Evolutionary conservation across 2,329 filamentous ascomycete genomes (phyloP), one percentile per base, ranked within the genome.

Genomic region (Colletotrichum scovillei): DNA sequence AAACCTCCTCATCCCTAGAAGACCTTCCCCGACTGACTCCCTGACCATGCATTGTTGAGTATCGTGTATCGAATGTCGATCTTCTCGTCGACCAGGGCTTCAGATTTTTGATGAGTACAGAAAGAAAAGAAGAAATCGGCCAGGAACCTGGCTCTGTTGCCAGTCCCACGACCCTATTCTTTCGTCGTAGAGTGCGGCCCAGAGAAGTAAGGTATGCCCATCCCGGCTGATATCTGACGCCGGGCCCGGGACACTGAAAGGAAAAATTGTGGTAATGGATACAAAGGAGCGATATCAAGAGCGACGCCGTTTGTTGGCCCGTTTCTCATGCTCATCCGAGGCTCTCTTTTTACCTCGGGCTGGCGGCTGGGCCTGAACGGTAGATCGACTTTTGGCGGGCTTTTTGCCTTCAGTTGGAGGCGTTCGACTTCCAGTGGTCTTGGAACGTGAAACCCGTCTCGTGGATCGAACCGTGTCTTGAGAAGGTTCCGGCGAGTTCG

Each of bases 1-100:
- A 72, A 59, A 26, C 52, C 64, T 52, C 63, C 65, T 35, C 52
- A 35, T 63, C 35, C 57, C 26, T 62, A 59, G 58, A 73, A 52
- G 59, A 59, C 65, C 72, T 58, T 49, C 26, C 67, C 67, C 46
- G 38, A 58, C 72, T 30, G 63, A 74, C 67, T 72, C 72, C 72
- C 63, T 30, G 63, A 72, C 26, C 68, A 74, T 74, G 72, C 72
- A 72, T 72, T 72, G 57, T 66, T 67, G 52, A 62, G 35, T 62
- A 16, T 62, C 42, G 67, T 70, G 30, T 67, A 67, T 62, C 65
- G 38, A 62, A 30, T 62, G 12, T 53, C 49, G 46, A 30, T 60
- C 38, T 46, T 52, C 35, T 53, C 55, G 38, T 55, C 42, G 56
- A 62, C 22, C 16, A 60, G 42, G 11, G 22, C 42, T 49, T 42